A percentile compares a stretch with the other conserved stretches of the same genome.
phyloP scores from a whole-genome alignment of 495 filamentous ascomycete species.

The Mycothermus thermophilus region DNA sequence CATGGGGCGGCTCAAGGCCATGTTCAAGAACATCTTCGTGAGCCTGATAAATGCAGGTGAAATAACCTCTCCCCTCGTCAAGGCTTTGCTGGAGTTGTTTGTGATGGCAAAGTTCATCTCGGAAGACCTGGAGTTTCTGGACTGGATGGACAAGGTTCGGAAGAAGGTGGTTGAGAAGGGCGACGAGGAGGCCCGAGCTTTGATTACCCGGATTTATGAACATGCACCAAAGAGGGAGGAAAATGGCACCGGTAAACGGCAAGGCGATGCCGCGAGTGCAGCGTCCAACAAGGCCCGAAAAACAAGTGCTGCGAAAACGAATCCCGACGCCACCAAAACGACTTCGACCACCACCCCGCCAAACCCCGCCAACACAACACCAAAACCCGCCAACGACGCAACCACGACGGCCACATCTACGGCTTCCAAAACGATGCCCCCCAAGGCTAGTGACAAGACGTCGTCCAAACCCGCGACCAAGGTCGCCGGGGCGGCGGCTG shows the following conservation, averaged over 20 bases:
- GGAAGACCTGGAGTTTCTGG: slow-evolving; percentile 48
- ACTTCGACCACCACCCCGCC: slow-evolving; percentile 29
- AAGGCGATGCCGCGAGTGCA: slow-evolving; percentile 3
- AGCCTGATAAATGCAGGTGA: slow-evolving; percentile 54
- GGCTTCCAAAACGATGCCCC: too few species aligned
- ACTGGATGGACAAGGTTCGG: slow-evolving; percentile 49
- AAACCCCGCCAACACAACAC: too few species aligned
- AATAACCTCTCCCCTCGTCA: slow-evolving; percentile 45
- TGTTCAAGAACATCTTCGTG: slow-evolving; percentile 47
- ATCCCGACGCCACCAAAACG: slow-evolving; percentile 17
- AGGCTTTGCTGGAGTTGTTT: slow-evolving; percentile 53
- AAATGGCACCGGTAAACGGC: slow-evolving; percentile 13
- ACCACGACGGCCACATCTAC: slow-evolving; percentile 8
- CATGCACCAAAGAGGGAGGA: slow-evolving; percentile 14
- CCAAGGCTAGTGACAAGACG: too few species aligned
- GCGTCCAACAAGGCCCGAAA: too few species aligned
- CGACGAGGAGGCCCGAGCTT: slow-evolving; percentile 42
- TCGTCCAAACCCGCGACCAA: too few species aligned
- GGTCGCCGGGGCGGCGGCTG: neutral
- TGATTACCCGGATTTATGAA: slow-evolving; percentile 29
- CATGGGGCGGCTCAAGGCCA: slow-evolving; percentile 31
- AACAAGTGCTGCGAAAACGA: slow-evolving; percentile 26
- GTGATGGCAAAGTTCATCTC: slow-evolving; percentile 48
- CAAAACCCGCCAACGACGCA: slow-evolving; percentile 15
- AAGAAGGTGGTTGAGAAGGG: slow-evolving; percentile 53